A percentile compares a stretch with the other conserved stretches of the same genome.
Evolutionary conservation across 208 protist species (phyloP).

Genomic region (Phytomonas sp.): DNA sequence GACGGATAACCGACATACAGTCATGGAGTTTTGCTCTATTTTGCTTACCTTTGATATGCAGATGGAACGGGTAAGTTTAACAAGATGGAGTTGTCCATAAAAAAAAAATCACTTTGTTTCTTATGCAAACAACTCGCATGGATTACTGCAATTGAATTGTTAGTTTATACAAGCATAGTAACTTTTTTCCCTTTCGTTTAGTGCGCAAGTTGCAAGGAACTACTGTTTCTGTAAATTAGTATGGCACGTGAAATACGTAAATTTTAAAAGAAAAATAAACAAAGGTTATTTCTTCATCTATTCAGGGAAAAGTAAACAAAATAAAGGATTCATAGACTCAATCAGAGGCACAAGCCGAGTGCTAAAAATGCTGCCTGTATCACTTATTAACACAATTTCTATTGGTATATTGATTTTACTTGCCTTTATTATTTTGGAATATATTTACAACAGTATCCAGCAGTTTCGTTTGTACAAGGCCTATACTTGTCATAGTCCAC

Average conservation of each 20-base stretch:
- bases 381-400: conserved; percentile 31
- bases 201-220: background rate
- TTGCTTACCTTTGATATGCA: background rate
- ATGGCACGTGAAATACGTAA: background rate
- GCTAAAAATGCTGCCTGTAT: conserved; percentile 14
- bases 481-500: conserved; percentile 22
- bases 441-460: conserved; percentile 15
- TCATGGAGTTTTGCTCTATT: background rate
- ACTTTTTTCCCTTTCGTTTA: background rate
- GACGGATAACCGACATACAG: background rate
- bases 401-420: conserved; percentile 20
- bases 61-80: background rate
- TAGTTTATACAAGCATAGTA: background rate
- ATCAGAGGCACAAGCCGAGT: background rate
- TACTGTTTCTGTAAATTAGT: background rate
- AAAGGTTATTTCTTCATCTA: background rate
- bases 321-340: background rate
- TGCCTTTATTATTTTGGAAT: conserved; percentile 16
- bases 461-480: conserved; percentile 16
- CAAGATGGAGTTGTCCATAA: background rate
- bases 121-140: background rate
- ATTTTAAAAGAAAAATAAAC: background rate
- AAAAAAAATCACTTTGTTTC: background rate
- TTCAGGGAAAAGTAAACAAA: background rate
- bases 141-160: background rate